Base-by-base conservation (phyloP, 352 stramenopile species). In the Pythium apleroticum region DNA sequence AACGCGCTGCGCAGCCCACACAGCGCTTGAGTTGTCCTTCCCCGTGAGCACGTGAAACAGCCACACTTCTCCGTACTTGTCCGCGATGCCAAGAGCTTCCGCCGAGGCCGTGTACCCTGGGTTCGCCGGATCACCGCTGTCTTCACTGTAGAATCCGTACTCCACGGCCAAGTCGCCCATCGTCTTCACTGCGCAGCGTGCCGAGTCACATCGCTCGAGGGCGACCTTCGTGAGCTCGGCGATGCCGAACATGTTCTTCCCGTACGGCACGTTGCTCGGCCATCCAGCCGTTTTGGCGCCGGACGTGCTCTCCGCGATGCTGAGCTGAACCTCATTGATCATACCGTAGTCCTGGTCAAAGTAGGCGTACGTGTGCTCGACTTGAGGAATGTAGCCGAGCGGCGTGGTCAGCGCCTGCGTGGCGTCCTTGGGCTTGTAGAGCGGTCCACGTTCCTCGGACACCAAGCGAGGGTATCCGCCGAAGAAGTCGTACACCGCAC, bases 31-130 rank as follows among this genome's bases (percentile, higher is more conserved):
- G 20, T 91, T 97, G 45, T 89, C 65, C 30, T 73, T 77, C 64
- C 96, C 90, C 28, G 90, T 88, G 15, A 97, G 62, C 39, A 98
- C 90, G 65, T 98, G 90, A 75, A 98, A 97, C 6, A 97, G 74
- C 90, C 90, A 98, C 7, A 81, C 84, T 63, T 97, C 88, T 4
- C 73, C 73, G 49, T 84, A 73, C 30, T 84, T 74, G 74, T 98
- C 91, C 12, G 74, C 77, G 37, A 97, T 89, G 19, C 69, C 85
- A 20, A 97, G 74, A 24, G 77, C 74, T 71, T 97, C 90, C 14
- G 75, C 81, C 57, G 74, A 86, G 52, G 69, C 63, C 1, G 48
- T 61, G 70, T 80, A 86, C 17, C 52, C 68, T 12, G 77, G 77
- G 1, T 50, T 52, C 14, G 60, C 37, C 37, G 71, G 73, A 69